Evolutionary conservation across 129 eudicot genomes (phyloP), one percentile per base, ranked within the genome.

Genomic region (Erigeron canadensis): DNA sequence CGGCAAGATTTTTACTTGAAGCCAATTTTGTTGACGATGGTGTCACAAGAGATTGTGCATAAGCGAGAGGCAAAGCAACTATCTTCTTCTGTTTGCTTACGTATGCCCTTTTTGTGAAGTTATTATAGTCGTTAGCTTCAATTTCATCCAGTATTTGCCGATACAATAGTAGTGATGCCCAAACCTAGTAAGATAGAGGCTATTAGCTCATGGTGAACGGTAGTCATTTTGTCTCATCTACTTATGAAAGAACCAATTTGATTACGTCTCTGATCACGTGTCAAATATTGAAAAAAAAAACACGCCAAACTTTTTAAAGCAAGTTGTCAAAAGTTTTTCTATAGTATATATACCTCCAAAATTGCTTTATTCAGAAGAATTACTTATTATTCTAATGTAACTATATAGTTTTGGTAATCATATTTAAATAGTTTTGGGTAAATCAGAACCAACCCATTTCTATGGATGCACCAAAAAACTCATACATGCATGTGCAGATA

Each of bases 71-170:
- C 86, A 94, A 75, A 39, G 99, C 85, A 18, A 86, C 77, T 19
- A 94, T 77, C 83, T 94, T 94, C 85, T 87, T 87, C 10, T 88
- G 88, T 83, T 90, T 87, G 84, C 97, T 82, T 8, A 94, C 99
- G 63, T 84, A 90, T 46, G 97, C 99, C 79, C 97, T 86, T 74
- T 67, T 90, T 16, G 97, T 94, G 85, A 94, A 94, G 75, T 90
- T 94, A 74, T 94, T 90, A 74, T 90, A 94, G 75, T 90, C 99
- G 38, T 94, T 94, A 0, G 96, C 97, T 84, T 94, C 97, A 46
- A 94, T 94, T 79, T 94, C 97, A 57, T 94, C 99, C 57, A 94
- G 38, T 78, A 94, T 94, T 63, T 94, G 86, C 1, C 96, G 87
- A 67, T 94, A 94, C 69, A 90, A 72, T 59, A 89, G 72, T 87